Base-by-base conservation (phyloP, 768 basidiomycete species). In the Scleroderma citrinum region DNA sequence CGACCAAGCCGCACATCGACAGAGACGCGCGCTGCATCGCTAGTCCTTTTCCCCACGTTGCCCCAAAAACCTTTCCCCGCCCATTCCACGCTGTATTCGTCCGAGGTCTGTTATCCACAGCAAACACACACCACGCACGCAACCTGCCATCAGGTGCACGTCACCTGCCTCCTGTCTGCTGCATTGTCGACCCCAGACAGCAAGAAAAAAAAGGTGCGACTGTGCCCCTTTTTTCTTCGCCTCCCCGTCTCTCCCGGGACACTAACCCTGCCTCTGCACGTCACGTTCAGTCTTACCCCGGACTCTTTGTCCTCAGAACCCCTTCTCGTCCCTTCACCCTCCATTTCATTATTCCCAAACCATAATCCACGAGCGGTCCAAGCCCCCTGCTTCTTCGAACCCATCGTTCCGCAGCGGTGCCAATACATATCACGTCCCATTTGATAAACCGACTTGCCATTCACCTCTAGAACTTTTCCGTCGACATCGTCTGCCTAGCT, bases 241-340 rank as follows among this genome's bases (percentile, higher is more conserved):
- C 50, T 56, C 62, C 54, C 59, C 61, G 59, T 50, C 24, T 29
- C 38, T 44, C 44, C 47, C 58, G 40, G 35, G 46, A 38, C 36
- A 48, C 53, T 52, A 45, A 49, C 47, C 60, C 30, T 44, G 49
- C 47, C 51, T 60, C 56, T 64, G 51, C 62, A 63, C 50, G 53
- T 52, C 17, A 14, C 52, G 56, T 59, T 39, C 47, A 61, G 50
- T 17, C 49, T 52, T 64, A 63, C 62, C 63, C 63, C 62, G 62
- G 62, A 62, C 60, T 64, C 46, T 55, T 55, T 57, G 46, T 57
- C 55, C 43, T 49, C 41, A 39, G 47, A 49, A 52, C 49, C 49
- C 58, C 55, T 59, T 51, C 39, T 55, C 55, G 39, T 51, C 26
- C 41, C 54, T 50, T 47, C 46, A 40, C 47, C 32, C 55, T 58